Base-by-base conservation (phyloP, 768 basidiomycete species). In the Suillus americanus region DNA sequence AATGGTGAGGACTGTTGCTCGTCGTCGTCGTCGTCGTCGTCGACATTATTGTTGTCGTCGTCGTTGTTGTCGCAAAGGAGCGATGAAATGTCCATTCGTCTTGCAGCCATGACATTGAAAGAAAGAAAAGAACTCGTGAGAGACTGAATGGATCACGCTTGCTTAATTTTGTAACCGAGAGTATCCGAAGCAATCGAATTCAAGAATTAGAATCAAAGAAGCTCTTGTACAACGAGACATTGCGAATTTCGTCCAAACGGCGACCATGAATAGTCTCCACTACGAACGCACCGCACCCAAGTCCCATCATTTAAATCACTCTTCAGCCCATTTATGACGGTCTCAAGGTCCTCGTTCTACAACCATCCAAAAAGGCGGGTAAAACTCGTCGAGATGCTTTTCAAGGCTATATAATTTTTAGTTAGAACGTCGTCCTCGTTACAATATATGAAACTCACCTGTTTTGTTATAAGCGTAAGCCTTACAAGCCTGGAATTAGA, bases 371-470 rank as follows among this genome's bases (percentile, higher is more conserved):
- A 54, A 66, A 75, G 85, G 91, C 85, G 89, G 86, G 84, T 87
- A 80, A 79, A 86, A 91, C 72, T 93, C 89, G 83, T 87, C 84
- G 89, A 92, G 92, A 93, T 93, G 92, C 92, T 94, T 94, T 91
- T 86, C 73, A 79, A 73, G 84, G 85, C 90, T 92, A 67, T 14
- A 60, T 3, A 20, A 9, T 10, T 30, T 51, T 28, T 18, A 7
- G 9, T 53, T 30, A 53, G 28, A 41, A 7, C 33, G 35, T 50
- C 13, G 54, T 25, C 14, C 3, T 30, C 48, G 33, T 65, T 12
- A 13, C 25, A 12, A n/a, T 45, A 8, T 13, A 9, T 28, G 25
- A 28, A 3, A 59, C 85, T 67, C 70, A 88, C 89, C 87, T 89
- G 89, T 87, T 14, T 45, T 82, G 66, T 69, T 75, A 40, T 82